Conservation (phyloP, 257 asterid genomes). For the Dorcoceras hygrometricum region DNA sequence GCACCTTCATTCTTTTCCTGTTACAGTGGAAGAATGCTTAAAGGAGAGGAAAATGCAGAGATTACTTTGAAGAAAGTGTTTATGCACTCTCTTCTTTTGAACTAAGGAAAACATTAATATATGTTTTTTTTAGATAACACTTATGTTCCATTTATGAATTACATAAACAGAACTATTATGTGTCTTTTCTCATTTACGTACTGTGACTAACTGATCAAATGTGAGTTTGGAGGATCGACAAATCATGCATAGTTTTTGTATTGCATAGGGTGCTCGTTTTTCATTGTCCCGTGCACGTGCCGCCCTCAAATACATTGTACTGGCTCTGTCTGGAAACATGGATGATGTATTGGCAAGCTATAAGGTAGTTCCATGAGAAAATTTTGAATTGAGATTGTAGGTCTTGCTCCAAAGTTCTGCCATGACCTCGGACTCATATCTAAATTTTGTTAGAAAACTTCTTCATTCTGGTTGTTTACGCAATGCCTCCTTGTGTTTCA, state of each 20-base stretch:
- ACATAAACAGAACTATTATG: slow-evolving; percentile 16
- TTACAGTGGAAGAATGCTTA: not conserved
- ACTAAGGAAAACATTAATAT: not conserved
- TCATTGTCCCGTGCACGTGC: slow-evolving; percentile 82
- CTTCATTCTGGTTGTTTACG: slow-evolving; percentile 20
- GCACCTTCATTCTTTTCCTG: no score
- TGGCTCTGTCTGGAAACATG: slow-evolving; percentile 90
- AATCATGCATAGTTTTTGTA: slow-evolving; percentile 10
- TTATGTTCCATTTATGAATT: no score
- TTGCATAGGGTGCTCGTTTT: slow-evolving; percentile 59
- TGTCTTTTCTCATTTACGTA: not conserved
- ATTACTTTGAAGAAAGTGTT: not conserved
- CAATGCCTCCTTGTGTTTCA: slow-evolving; percentile 38
- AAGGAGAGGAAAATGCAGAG: not conserved
- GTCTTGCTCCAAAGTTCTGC: slow-evolving; percentile 21
- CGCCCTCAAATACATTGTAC: slow-evolving; percentile 80
- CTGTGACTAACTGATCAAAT: slow-evolving; percentile 11
- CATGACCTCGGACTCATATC: not conserved
- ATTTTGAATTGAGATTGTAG: slow-evolving; percentile 13
- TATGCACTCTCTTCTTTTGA: not conserved
- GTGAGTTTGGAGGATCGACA: slow-evolving; percentile 9
- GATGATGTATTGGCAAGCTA: slow-evolving; percentile 77
- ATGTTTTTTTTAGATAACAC: not conserved
- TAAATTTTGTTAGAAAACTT: not conserved
- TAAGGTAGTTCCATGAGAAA: slow-evolving; percentile 51